Evolutionary conservation across 495 filamentous ascomycete genomes (phyloP), one percentile per base, ranked within the genome.

Genomic region (Aspergillus sclerotiicarbonarius): DNA sequence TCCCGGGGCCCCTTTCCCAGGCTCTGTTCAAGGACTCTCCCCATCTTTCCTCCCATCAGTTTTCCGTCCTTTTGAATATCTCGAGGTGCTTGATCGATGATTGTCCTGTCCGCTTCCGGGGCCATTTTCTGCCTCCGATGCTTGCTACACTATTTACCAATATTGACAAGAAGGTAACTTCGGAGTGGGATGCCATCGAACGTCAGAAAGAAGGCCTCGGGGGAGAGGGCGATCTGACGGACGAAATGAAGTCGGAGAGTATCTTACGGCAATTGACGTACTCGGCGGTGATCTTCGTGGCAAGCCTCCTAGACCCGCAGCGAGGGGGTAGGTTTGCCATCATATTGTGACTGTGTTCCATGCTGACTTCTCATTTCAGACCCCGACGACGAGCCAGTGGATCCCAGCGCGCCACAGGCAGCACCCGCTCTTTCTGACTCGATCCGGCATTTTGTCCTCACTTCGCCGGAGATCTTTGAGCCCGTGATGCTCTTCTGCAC

Each of bases 171-270:
- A 96, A 97, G 70, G 88, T 96, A 57, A 90, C 81, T 46, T 78
- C 81, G 0, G 94, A 97, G 66, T 99, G 94, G 94, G 80, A 82
- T 39, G 64, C 73, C 8, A 79, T 87, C 51, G 83, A 87, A 55
- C 84, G 83, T 61, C 82, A 88, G 21, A 82, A 82, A 58, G 77
- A 84, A 30, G 84, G 83, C 9, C 80, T 81, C 0, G 84, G 87
- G 16, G 85, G 85, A 47, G 84, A 86, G 44, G 84, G 82, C 47
- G 80, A 88, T 63, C 76, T 99, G 35, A 87, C 89, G 1, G 89
- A 96, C 61, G 95, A 99, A 76, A 99, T 99, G 94, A 96, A 96
- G 72, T 87, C 90, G 18, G 94, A 99, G 68, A 97, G 93, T 70
- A 94, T 98, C 25, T 78, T 99, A 32, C 85, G 94, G n/a, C 90